Percentiles rank a stretch among this genome's conserved stretches.
Conservation (phyloP, 371 early-diverging fungal species). For the Dichotomocladium elegans region DNA sequence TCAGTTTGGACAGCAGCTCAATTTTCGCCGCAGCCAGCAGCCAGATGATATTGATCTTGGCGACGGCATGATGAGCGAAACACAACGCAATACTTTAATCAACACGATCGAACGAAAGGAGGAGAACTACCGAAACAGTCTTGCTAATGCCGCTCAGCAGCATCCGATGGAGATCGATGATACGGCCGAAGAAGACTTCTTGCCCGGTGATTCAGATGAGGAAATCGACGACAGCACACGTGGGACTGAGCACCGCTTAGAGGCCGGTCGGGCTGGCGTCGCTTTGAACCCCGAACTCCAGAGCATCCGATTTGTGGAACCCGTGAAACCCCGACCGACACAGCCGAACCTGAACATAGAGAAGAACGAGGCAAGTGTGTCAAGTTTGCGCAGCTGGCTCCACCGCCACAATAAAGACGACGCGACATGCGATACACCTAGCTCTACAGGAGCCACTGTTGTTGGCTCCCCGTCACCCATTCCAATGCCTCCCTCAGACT, state of each 20-base stretch:
- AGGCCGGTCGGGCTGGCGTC: constrained; percentile 15
- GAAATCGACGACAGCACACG: background rate
- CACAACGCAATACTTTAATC: constrained; percentile 33
- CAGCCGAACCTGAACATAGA: constrained; percentile 18
- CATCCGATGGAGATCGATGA: constrained; percentile 27
- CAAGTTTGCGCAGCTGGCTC: constrained; percentile 29
- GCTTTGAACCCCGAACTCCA: constrained; percentile 25
- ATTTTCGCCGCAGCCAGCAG: constrained; percentile 7
- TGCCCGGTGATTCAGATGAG: constrained; percentile 31
- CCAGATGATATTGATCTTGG: constrained; percentile 9
- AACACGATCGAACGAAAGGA: constrained; percentile 29
- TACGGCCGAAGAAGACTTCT: constrained; percentile 42
- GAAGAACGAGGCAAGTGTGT: constrained; percentile 30
- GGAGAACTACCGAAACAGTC: constrained; percentile 1
- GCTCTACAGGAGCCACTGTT: background rate
- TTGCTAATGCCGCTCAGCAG: constrained; percentile 1
- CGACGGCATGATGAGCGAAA: constrained; percentile 27
- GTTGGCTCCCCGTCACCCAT: constrained; percentile 19
- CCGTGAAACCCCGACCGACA: constrained; percentile 34
- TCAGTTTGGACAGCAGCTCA: constrained; percentile 29
- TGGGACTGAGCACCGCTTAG: background rate
- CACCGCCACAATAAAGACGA: constrained; percentile 14
- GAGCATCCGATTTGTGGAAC: constrained; percentile 45
- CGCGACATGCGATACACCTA: background rate
- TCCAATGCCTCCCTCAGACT: constrained; percentile 19